Evolutionary conservation across 352 stramenopile species (phyloP), one percentile per base, ranked within the genome.

Genomic region (Saprolegnia parasitica): DNA sequence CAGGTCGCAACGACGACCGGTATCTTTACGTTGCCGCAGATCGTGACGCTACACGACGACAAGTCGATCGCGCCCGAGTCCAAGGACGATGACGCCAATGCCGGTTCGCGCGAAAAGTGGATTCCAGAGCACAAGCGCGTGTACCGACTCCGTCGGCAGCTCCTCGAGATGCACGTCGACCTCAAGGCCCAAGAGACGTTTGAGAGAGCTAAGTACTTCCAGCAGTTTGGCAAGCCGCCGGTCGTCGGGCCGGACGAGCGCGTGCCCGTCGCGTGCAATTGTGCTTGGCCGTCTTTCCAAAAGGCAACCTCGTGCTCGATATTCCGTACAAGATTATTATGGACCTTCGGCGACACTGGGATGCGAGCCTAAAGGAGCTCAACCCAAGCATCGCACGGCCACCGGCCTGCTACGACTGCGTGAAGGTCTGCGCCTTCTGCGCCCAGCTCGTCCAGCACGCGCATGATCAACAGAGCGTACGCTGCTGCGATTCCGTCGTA

Each of bases 241-340:
- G 26, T 39, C 18, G 45, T 32, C 45, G 32, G 16, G 2, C 63
- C 63, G 37, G 55, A 46, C 16, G 63, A 70, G 23, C 54, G 18
- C 35, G 50, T 39, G 0, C n/a, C 29, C 21, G 18, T 63, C 11
- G 20, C 49, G 8, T 70, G 63, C 49, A 70, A 18, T 46, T 70
- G 16, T 70, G 63, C 39, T 39, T 70, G 9, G n/a, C n/a, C n/a
- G 11, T 46, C 8, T 70, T 70, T 29, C 63, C 46, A 20, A 61
- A 61, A 39, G 9, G n/a, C 26, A 70, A 61, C 15, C 63, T 70
- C 15, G 16, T 20, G 26, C 63, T 61, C 47, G 42, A 61, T 5
- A 52, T 70, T 16, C 63, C 63, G 54, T 70, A 70, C 54, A 70
- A 70, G 29, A 39, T 52, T n/a, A 29, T 70, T 21, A 70, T 70